Evolutionary conservation across 2,329 filamentous ascomycete species (phyloP).

Genomic region (Monosporascus sp.): DNA sequence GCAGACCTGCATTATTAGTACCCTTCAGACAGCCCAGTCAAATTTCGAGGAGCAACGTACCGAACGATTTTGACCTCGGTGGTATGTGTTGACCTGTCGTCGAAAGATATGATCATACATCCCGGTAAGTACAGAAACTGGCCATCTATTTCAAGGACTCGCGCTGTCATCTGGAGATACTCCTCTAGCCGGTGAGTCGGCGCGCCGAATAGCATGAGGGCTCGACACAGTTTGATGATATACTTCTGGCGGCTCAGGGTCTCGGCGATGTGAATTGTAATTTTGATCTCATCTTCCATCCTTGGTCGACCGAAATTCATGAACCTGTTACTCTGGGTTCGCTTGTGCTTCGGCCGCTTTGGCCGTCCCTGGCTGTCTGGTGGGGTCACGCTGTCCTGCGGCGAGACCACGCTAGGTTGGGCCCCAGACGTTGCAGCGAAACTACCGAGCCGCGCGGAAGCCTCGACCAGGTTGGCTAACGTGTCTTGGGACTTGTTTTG

Average conservation of each 20-base stretch:
- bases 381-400: slow-evolving; percentile 3
- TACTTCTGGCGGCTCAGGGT: slow-evolving; percentile 78
- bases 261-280: slow-evolving; percentile 50
- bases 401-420: background rate
- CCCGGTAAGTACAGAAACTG: slow-evolving; percentile 85
- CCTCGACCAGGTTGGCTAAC: slow-evolving; percentile 40
- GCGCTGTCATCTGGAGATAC: slow-evolving; percentile 81
- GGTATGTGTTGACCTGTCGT: slow-evolving; percentile 64
- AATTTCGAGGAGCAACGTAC: background rate
- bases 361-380: slow-evolving; percentile 17
- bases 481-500: slow-evolving; percentile 42
- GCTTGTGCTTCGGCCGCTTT: slow-evolving; percentile 31
- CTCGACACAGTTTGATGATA: slow-evolving; percentile 73
- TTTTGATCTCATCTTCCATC: slow-evolving; percentile 39
- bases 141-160: slow-evolving; percentile 78
- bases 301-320: slow-evolving; percentile 31
- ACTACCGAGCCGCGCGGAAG: slow-evolving; percentile 37
- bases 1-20: slow-evolving; percentile 27
- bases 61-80: slow-evolving; percentile 75
- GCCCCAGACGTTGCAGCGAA: slow-evolving; percentile 15
- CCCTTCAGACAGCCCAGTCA: no score
- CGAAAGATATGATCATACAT: slow-evolving; percentile 89
- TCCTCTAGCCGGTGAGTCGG: slow-evolving; percentile 85
- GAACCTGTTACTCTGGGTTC: slow-evolving; percentile 29
- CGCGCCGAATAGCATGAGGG: slow-evolving; percentile 82